Percentiles rank a stretch among this genome's conserved stretches.
These are phyloP conservation scores for Podospora bellae-mahoneyi DNA, from an alignment of 495 filamentous ascomycete species.

Conservation along the genomic window DNA sequence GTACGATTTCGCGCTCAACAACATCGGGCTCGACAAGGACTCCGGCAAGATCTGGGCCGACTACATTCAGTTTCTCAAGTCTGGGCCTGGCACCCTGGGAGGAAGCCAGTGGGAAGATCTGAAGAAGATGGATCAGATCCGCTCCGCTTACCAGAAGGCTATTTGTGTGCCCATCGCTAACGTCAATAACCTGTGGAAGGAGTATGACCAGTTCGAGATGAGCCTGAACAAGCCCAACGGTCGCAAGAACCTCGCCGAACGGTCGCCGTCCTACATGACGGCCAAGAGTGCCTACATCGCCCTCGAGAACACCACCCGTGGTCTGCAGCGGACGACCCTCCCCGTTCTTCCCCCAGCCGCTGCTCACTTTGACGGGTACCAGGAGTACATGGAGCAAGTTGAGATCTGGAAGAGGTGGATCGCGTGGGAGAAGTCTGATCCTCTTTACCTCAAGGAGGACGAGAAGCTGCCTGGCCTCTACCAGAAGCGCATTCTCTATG, in stretches of 20 bases:
- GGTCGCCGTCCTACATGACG: constrained; percentile 88
- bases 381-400: constrained; percentile 82
- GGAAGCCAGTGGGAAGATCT: constrained; percentile 91
- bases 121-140: constrained; percentile 92
- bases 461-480: constrained; percentile 75
- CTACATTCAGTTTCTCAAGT: constrained; percentile 86
- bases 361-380: constrained; percentile 75
- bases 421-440: constrained; percentile 88
- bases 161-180: constrained; percentile 77
- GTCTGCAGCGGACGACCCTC: constrained; percentile 70
- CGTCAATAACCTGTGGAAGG: constrained; percentile 85
- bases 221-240: constrained; percentile 85
- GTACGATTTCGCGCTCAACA: constrained; percentile 87
- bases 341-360: constrained; percentile 76
- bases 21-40: constrained; percentile 87
- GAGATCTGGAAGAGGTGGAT: constrained; percentile 92
- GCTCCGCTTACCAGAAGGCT: constrained; percentile 87
- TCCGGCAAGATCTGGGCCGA: constrained; percentile 89
- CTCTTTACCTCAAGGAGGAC: constrained; percentile 74
- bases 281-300: constrained; percentile 81
- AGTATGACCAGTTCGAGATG: constrained; percentile 95
- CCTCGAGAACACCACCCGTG: constrained; percentile 78
- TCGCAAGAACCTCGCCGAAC: constrained; percentile 87
- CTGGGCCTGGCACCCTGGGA: constrained; percentile 76
- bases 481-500: constrained; percentile 74